A percentile compares a stretch with the other conserved stretches of the same genome.
phyloP scores from a whole-genome alignment of 2,329 filamentous ascomycete genomes.

The Trichoderma sp. region DNA sequence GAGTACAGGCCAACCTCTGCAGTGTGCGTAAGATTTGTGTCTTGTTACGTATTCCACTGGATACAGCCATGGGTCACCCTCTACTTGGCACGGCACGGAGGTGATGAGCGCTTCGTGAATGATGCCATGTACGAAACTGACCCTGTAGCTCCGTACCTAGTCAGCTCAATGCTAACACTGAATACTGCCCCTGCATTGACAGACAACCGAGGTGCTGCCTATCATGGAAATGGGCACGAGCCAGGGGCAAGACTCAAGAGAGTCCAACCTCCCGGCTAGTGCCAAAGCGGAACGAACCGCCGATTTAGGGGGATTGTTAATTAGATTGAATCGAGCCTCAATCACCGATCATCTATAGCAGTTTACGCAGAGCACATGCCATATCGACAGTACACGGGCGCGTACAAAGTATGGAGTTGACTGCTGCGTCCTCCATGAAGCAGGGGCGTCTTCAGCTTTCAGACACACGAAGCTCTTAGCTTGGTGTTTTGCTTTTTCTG shows the following conservation, averaged over 20 bases:
- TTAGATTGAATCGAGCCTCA: neutral
- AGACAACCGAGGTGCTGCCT: neutral
- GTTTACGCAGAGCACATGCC: neutral
- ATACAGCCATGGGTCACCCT: neutral
- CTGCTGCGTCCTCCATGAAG: neutral
- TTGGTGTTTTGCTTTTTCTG: neutral
- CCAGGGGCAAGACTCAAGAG: neutral
- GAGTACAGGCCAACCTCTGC: neutral
- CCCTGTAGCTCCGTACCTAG: neutral
- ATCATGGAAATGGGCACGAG: conserved; percentile 5
- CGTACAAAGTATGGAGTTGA: neutral
- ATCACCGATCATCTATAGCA: neutral
- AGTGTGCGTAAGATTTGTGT: neutral
- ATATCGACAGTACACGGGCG: neutral
- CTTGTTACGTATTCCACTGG: neutral
- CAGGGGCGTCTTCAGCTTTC: neutral
- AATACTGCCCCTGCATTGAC: neutral
- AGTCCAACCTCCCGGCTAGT: conserved; percentile 12
- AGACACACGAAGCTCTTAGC: neutral
- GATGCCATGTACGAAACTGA: neutral
- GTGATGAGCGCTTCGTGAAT: neutral
- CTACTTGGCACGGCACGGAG: neutral
- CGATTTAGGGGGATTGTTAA: conserved; percentile 7
- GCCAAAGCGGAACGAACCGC: conserved; percentile 17
- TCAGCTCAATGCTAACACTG: neutral